phyloP scores from a whole-genome alignment of 2,329 filamentous ascomycete species.

The Colletotrichum somersetense region DNA sequence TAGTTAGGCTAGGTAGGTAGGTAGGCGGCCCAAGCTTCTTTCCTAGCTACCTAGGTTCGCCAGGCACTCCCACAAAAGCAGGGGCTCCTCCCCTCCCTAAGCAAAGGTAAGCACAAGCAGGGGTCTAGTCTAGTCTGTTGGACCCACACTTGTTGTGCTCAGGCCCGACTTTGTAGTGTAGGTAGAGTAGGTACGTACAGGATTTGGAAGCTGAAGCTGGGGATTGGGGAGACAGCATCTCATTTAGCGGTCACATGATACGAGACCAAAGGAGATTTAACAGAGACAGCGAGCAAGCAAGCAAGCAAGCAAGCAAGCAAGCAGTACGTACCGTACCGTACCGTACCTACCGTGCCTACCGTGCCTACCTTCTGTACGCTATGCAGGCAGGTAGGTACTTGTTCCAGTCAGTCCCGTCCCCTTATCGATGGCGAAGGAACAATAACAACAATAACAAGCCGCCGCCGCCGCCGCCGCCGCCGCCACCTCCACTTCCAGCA shows the following conservation, averaged over 20 bases:
- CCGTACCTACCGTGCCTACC: neutral
- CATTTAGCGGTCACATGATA: conserved; percentile 24
- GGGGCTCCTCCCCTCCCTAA: neutral
- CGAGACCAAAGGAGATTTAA: neutral
- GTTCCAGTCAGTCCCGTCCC: neutral
- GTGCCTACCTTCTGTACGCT: too few species aligned
- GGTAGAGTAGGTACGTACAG: too few species aligned
- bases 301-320: neutral
- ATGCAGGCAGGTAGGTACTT: too few species aligned
- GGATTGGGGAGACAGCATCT: neutral
- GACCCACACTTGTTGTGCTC: neutral
- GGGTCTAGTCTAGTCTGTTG: neutral
- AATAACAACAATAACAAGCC: neutral
- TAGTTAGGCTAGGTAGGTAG: too few species aligned
- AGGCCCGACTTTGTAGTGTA: neutral
- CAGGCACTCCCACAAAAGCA: conserved; percentile 3
- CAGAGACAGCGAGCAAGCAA: neutral
- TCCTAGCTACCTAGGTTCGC: neutral
- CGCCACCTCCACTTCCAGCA: neutral
- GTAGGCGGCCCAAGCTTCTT: conserved; percentile 9
- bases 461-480: too few species aligned
- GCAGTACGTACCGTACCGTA: neutral
- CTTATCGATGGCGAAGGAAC: conserved; percentile 3
- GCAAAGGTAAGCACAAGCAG: neutral
- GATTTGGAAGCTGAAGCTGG: neutral